A percentile compares a stretch with the other conserved stretches of the same genome.
These are phyloP conservation scores for Globisporangium spiculum DNA, from an alignment of 352 stramenopile species.

Conservation along the genomic window DNA sequence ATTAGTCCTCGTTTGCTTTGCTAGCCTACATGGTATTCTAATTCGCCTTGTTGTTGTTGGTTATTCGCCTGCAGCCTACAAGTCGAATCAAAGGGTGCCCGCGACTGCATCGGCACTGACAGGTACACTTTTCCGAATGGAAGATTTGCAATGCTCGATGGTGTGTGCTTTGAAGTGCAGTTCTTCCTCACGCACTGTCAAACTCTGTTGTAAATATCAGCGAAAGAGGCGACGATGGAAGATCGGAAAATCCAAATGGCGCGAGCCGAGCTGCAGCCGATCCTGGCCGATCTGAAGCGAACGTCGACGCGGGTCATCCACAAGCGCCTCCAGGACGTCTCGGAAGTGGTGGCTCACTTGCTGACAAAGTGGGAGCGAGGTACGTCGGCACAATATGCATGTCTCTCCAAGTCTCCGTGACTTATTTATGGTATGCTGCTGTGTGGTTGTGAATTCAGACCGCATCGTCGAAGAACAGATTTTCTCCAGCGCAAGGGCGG, in stretches of 20 bases:
- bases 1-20: background rate
- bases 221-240: constrained; percentile 48
- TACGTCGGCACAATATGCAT: constrained; percentile 7
- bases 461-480: background rate
- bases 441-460: constrained; percentile 7
- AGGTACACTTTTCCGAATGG: background rate
- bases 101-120: background rate
- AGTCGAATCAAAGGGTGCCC: background rate
- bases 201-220: background rate
- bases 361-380: constrained; percentile 70
- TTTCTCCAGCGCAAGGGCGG: background rate
- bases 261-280: constrained; percentile 51
- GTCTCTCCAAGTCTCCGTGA: background rate
- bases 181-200: background rate
- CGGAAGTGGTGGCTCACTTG: constrained; percentile 67
- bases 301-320: constrained; percentile 65
- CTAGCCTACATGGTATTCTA: background rate
- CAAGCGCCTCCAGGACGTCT: constrained; percentile 74
- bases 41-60: background rate
- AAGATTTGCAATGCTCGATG: background rate
- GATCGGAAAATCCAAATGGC: constrained; percentile 66
- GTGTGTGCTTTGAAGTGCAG: background rate
- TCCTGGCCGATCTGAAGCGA: constrained; percentile 54
- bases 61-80: background rate
- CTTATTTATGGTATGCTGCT: background rate